Conservation (phyloP, 768 basidiomycete species). For the Fibroporia radiculosa region DNA sequence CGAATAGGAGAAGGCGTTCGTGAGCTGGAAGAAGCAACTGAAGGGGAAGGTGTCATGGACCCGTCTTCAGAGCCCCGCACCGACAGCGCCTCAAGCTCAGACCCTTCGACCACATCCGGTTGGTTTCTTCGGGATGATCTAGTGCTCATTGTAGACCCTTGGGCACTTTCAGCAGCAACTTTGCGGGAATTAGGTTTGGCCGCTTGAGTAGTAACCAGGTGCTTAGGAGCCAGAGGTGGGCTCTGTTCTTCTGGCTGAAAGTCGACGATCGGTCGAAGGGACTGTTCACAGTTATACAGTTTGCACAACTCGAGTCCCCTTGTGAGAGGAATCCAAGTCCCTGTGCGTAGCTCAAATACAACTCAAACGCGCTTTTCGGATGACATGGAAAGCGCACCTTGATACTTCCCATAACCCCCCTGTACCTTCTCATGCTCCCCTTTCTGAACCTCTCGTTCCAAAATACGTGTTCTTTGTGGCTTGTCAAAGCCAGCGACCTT, state of each 20-base stretch:
- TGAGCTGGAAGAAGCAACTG: conserved; percentile 81
- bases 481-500: conserved; percentile 99
- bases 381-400: conserved; percentile 52
- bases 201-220: conserved; percentile 70
- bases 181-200: conserved; percentile 40
- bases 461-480: conserved; percentile 92
- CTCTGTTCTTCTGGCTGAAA: conserved; percentile 86
- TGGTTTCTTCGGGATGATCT: conserved; percentile 54
- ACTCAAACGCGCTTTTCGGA: not conserved
- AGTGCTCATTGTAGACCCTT: conserved; percentile 36
- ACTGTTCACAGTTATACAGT: conserved; percentile 86
- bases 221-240: conserved; percentile 94
- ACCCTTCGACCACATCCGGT: conserved; percentile 41
- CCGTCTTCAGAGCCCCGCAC: conserved; percentile 77
- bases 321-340: conserved; percentile 97
- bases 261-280: conserved; percentile 90
- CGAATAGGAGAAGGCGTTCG: conserved; percentile 86
- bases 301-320: conserved; percentile 78
- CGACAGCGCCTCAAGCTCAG: conserved; percentile 59
- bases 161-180: conserved; percentile 19
- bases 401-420: conserved; percentile 99
- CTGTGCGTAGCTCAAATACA: conserved; percentile 32
- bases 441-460: conserved; percentile 97
- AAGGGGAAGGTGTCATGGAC: conserved; percentile 85
- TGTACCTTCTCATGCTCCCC: conserved; percentile 99